Evolutionary conservation across 768 basidiomycete species (phyloP).

Genomic region (Boletus rex-veris): DNA sequence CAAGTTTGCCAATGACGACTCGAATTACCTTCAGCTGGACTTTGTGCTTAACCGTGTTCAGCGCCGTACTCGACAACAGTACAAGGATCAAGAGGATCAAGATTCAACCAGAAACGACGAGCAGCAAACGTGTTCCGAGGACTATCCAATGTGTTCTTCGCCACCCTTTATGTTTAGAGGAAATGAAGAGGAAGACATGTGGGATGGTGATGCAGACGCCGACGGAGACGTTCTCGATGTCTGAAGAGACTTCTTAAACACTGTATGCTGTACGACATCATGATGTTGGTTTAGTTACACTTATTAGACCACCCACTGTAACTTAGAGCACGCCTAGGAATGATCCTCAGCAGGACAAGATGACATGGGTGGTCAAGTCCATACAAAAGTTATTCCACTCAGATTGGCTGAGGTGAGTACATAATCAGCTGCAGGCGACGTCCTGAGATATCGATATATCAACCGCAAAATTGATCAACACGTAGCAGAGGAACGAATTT

Average conservation of each 20-base stretch:
- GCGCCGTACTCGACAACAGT: conserved; percentile 37
- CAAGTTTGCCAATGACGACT: conserved; percentile 73
- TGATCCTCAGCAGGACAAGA: background rate
- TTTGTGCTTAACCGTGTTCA: conserved; percentile 60
- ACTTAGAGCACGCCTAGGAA: conserved; percentile 11
- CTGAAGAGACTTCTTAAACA: conserved; percentile 11
- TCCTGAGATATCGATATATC: too few species aligned
- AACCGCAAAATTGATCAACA: too few species aligned
- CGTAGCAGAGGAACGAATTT: too few species aligned
- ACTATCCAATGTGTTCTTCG: conserved; percentile 23
- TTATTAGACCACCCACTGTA: conserved; percentile 20
- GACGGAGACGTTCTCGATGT: conserved; percentile 20
- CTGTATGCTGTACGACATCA: conserved; percentile 11
- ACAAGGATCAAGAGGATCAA: conserved; percentile 26
- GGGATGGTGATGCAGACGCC: conserved; percentile 19
- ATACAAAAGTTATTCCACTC: too few species aligned
- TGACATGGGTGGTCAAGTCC: background rate
- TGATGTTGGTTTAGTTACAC: conserved; percentile 20
- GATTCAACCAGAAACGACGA: conserved; percentile 4
- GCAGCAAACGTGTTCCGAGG: conserved; percentile 14
- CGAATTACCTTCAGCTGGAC: conserved; percentile 81
- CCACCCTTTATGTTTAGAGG: conserved; percentile 4
- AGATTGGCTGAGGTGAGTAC: too few species aligned
- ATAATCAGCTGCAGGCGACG: too few species aligned
- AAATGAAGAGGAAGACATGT: conserved; percentile 19